These are phyloP conservation scores for Clathrospora elynae DNA, from an alignment of 2,329 filamentous ascomycete genomes.

Conservation along the genomic window DNA sequence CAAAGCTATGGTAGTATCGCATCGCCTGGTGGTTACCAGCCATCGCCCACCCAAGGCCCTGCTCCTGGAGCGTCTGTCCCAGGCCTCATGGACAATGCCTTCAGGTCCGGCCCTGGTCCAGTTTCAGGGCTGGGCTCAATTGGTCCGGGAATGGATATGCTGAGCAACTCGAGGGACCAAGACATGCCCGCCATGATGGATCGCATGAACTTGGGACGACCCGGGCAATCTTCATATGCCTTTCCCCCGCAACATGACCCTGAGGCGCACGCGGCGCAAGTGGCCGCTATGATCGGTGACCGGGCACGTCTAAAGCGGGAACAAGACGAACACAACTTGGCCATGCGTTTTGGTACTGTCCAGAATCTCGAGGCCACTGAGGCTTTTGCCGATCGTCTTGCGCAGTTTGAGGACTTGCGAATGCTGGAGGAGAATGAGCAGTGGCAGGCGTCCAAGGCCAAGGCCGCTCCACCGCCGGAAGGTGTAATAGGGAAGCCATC, in stretches of 20 bases:
- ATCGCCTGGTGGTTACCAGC: slow-evolving; percentile 75
- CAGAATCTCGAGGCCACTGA: slow-evolving; percentile 44
- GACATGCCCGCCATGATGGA: slow-evolving; percentile 69
- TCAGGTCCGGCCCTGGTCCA: slow-evolving; percentile 45
- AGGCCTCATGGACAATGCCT: slow-evolving; percentile 72
- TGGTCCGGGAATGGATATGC: slow-evolving; percentile 51
- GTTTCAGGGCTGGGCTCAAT: slow-evolving; percentile 52
- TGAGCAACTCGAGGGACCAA: slow-evolving; percentile 66
- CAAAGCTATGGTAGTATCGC: slow-evolving; percentile 95
- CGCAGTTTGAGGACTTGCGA: slow-evolving; percentile 80
- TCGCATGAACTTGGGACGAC: slow-evolving; percentile 65
- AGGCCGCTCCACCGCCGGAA: slow-evolving; percentile 36
- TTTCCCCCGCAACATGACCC: slow-evolving; percentile 56
- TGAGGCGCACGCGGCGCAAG: slow-evolving; percentile 59
- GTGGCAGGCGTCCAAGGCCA: slow-evolving; percentile 40
- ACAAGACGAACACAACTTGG: slow-evolving; percentile 61
- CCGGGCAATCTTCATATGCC: slow-evolving; percentile 57
- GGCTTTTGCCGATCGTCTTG: slow-evolving; percentile 69
- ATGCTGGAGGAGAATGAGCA: slow-evolving; percentile 69
- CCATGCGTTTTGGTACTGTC: slow-evolving; percentile 39
- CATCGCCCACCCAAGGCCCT: slow-evolving; percentile 61
- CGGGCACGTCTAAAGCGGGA: slow-evolving; percentile 65
- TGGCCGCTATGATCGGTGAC: slow-evolving; percentile 65
- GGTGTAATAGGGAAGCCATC: slow-evolving; percentile 46
- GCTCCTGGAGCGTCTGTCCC: slow-evolving; percentile 55